phyloP scores from a whole-genome alignment of 2,329 filamentous ascomycete genomes.

The Myriosclerotinia curreyana region DNA sequence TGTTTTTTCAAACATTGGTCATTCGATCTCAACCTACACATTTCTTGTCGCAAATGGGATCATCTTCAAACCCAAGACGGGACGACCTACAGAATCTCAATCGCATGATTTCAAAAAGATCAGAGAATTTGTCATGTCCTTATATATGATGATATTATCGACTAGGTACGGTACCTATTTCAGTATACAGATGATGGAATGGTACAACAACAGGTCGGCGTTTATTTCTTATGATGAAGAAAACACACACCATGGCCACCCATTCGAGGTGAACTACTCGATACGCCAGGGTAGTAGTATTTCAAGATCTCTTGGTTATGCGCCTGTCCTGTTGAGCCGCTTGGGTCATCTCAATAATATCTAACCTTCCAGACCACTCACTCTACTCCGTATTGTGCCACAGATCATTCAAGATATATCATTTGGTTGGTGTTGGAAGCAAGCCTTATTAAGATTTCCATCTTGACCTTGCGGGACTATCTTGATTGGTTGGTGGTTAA shows the following conservation, averaged over 20 bases:
- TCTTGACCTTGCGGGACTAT: slow-evolving; percentile 2
- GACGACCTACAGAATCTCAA: background rate
- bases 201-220: background rate
- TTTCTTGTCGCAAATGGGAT: background rate
- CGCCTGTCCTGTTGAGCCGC: background rate
- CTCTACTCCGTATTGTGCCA: too few relatives aligned
- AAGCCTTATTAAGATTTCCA: background rate
- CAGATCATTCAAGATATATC: background rate
- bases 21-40: background rate
- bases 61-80: background rate
- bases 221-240: background rate
- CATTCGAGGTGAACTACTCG: background rate
- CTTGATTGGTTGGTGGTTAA: background rate
- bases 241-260: too few relatives aligned
- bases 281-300: too few relatives aligned
- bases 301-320: background rate
- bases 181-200: background rate
- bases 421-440: slow-evolving; percentile 9
- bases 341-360: background rate
- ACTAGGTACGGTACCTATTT: background rate
- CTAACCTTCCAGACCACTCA: background rate
- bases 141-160: background rate
- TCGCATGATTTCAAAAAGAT: background rate
- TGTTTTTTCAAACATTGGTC: slow-evolving; percentile 4
- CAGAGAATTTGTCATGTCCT: background rate